Evolutionary conservation across 306 rosid species (phyloP).

Genomic region (Cucurbita ficifolia): DNA sequence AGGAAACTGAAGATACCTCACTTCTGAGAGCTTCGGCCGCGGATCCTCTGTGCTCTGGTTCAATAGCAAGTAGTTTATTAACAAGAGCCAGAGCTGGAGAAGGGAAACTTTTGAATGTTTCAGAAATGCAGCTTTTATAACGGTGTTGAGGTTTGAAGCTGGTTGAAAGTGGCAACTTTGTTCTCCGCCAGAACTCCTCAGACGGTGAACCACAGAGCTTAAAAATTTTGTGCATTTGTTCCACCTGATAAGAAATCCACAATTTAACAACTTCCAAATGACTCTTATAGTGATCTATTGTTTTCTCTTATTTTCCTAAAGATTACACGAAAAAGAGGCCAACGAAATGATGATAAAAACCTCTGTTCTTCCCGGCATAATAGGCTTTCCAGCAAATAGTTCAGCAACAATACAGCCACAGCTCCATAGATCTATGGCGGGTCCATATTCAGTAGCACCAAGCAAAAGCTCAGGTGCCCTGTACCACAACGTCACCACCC

Average conservation of each 20-base stretch:
- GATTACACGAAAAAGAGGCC: neutral
- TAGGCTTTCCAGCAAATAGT: slow-evolving; percentile 65
- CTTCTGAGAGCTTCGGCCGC: slow-evolving; percentile 51
- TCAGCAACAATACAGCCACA: slow-evolving; percentile 86
- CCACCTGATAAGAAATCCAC: slow-evolving; percentile 38
- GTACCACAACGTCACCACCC: slow-evolving; percentile 88
- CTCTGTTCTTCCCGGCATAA: slow-evolving; percentile 98
- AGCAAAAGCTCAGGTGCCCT: slow-evolving; percentile 94
- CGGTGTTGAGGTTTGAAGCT: slow-evolving; percentile 76
- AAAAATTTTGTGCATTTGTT: slow-evolving; percentile 91
- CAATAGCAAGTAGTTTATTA: slow-evolving; percentile 56
- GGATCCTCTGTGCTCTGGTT: slow-evolving; percentile 61
- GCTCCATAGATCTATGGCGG: slow-evolving; percentile 81
- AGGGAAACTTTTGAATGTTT: slow-evolving; percentile 46
- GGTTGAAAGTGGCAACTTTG: slow-evolving; percentile 69
- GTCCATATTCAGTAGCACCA: slow-evolving; percentile 70
- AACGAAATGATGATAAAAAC: slow-evolving; percentile 21
- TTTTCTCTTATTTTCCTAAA: neutral
- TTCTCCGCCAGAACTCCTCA: slow-evolving; percentile 65
- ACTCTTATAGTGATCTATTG: neutral
- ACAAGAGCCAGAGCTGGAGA: slow-evolving; percentile 53
- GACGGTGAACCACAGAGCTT: slow-evolving; percentile 93
- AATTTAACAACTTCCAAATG: neutral
- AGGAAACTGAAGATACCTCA: slow-evolving; percentile 28
- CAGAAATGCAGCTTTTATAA: slow-evolving; percentile 43